These are phyloP conservation scores for Babesia ovis DNA, from an alignment of 169 alveolate species.

Conservation along the genomic window DNA sequence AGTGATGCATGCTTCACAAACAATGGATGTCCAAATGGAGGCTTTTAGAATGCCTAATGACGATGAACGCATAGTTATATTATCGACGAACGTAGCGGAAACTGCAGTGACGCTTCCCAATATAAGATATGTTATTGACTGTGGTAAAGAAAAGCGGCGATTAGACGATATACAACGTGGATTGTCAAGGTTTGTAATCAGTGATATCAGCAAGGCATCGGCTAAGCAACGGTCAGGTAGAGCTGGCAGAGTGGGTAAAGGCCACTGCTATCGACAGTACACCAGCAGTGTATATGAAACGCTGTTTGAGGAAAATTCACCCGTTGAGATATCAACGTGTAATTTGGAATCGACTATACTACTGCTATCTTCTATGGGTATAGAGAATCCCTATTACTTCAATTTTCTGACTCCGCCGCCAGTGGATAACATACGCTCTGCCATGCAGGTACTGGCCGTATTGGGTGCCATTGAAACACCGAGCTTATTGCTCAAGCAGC, in stretches of 20 bases:
- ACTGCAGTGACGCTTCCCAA: slow-evolving; percentile 99
- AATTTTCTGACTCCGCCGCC: slow-evolving; percentile 62
- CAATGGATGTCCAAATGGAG: slow-evolving; percentile 71
- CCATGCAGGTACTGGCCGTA: slow-evolving; percentile 34
- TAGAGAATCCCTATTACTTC: slow-evolving; percentile 42
- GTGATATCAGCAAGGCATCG: slow-evolving; percentile 89
- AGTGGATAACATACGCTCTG: slow-evolving; percentile 26
- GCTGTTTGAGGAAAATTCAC: slow-evolving; percentile 48
- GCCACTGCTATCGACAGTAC: slow-evolving; percentile 96
- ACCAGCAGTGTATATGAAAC: slow-evolving; percentile 85
- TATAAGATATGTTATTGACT: slow-evolving; percentile 93
- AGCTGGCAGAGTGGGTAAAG: slow-evolving; percentile 98
- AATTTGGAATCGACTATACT: slow-evolving; percentile 34
- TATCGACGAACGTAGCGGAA: slow-evolving; percentile 99
- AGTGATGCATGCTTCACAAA: slow-evolving; percentile 89
- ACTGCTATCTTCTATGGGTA: slow-evolving; percentile 39
- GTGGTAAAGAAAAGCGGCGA: slow-evolving; percentile 95
- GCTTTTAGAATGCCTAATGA: slow-evolving; percentile 85
- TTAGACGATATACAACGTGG: slow-evolving; percentile 82
- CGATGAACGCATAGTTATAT: slow-evolving; percentile 90
- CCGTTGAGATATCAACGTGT: slow-evolving; percentile 48
- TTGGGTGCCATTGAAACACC: slow-evolving; percentile 45
- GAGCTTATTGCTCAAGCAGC: not conserved
- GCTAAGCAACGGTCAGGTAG: slow-evolving; percentile 98
- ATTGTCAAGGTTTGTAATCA: slow-evolving; percentile 86